Conservation (phyloP, 768 basidiomycete species). For the Tulasnella sp. region DNA sequence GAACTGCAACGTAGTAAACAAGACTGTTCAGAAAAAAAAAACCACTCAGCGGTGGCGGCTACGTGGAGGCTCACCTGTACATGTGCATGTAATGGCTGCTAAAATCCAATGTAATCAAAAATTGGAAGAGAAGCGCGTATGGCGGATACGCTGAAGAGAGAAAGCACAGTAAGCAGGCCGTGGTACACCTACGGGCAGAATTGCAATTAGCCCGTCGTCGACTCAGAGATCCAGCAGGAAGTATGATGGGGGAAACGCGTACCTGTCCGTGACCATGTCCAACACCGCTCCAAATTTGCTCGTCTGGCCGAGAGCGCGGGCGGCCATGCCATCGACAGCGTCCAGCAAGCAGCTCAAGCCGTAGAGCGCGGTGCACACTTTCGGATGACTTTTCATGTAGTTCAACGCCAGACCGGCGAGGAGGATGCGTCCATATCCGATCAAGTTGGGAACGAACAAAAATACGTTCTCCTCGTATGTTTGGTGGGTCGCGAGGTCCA, state of each 20-base stretch:
- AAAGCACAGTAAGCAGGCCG: conserved; percentile 88
- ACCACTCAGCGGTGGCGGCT: neutral
- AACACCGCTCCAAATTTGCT: conserved; percentile 96
- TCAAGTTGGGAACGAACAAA: conserved; percentile 92
- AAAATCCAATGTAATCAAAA: conserved; percentile 94
- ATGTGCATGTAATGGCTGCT: conserved; percentile 99
- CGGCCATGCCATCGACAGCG: conserved; percentile 89
- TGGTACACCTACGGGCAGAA: conserved; percentile 68
- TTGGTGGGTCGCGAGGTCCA: conserved; percentile 79
- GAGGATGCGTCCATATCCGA: conserved; percentile 86
- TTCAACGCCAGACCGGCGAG: conserved; percentile 80
- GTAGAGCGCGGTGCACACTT: conserved; percentile 82
- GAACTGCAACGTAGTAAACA: conserved; percentile 44
- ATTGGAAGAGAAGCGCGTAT: conserved; percentile 81
- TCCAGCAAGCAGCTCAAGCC: conserved; percentile 85
- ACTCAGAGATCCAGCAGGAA: neutral
- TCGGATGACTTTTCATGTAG: conserved; percentile 93
- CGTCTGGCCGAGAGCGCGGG: conserved; percentile 76
- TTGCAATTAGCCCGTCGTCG: neutral
- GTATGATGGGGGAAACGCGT: conserved; percentile 20
- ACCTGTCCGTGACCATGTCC: conserved; percentile 99
- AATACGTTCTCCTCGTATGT: conserved; percentile 92
- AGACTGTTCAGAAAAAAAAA: neutral
- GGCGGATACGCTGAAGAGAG: conserved; percentile 79
- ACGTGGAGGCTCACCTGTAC: conserved; percentile 67